A percentile compares a stretch with the other conserved stretches of the same genome.
These are phyloP conservation scores for Trypanosoma cruzi DNA, from an alignment of 208 protist species.

Conservation along the genomic window DNA sequence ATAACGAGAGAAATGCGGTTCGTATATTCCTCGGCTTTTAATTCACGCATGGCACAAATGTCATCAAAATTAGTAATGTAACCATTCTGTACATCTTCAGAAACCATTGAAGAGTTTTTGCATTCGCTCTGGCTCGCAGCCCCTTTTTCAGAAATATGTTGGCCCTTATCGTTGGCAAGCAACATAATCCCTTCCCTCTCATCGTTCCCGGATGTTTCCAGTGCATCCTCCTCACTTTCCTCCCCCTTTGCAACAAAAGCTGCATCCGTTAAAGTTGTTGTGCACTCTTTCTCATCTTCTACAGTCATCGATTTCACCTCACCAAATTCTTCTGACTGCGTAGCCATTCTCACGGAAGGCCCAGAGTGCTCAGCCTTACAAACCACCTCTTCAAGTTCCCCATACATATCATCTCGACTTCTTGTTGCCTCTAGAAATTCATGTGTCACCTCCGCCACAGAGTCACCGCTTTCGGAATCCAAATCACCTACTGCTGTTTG, in stretches of 20 bases:
- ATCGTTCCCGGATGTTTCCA: background rate
- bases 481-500: background rate
- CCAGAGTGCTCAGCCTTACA: background rate
- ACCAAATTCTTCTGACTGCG: background rate
- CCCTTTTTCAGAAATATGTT: background rate
- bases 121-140: background rate
- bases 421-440: background rate
- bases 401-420: background rate
- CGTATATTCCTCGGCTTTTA: background rate
- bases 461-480: background rate
- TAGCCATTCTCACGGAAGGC: background rate
- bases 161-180: background rate
- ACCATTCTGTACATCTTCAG: too few species aligned
- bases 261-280: background rate
- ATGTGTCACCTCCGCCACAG: background rate
- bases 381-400: background rate
- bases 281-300: background rate
- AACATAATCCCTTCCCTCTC: background rate
- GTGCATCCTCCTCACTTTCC: background rate
- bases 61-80: background rate
- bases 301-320: background rate
- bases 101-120: background rate
- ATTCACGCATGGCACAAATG: background rate
- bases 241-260: background rate
- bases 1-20: conserved; percentile 1